Evolutionary conservation across 1,139 yeast genomes (phyloP).

Genomic region (Suhomyces kunorum): DNA sequence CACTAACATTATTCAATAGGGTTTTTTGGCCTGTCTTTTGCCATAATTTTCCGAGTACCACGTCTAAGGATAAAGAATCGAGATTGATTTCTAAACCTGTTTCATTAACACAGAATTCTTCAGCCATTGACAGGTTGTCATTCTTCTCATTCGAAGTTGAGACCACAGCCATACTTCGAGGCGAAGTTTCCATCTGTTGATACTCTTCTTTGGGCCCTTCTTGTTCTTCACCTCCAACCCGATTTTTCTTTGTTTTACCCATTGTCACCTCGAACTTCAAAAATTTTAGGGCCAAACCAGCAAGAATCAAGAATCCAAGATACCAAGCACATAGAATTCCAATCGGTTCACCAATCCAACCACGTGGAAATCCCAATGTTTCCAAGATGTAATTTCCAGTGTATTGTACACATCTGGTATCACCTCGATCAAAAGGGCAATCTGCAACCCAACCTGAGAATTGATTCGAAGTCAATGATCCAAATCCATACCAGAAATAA

Average conservation of each 20-base stretch:
- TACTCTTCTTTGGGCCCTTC: conserved; percentile 15
- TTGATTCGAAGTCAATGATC: conserved; percentile 66
- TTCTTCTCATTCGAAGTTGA: no score
- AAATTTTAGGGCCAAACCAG: conserved; percentile 48
- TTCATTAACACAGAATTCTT: background rate
- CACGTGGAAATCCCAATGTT: conserved; percentile 59
- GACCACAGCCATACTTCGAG: no score
- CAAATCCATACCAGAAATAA: conserved; percentile 77
- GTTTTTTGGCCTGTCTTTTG: conserved; percentile 7
- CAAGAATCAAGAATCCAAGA: conserved; percentile 52
- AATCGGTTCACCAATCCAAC: conserved; percentile 71
- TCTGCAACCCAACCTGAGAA: conserved; percentile 60
- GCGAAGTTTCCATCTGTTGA: background rate
- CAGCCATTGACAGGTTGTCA: no score
- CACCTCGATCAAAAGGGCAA: conserved; percentile 45
- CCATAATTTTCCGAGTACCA: conserved; percentile 12
- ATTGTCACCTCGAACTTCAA: conserved; percentile 56
- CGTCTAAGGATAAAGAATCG: conserved; percentile 24
- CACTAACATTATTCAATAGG: conserved; percentile 21
- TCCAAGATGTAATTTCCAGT: conserved; percentile 58
- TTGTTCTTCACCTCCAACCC: conserved; percentile 33
- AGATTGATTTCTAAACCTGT: conserved; percentile 18
- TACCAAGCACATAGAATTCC: conserved; percentile 62
- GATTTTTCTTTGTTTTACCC: conserved; percentile 44
- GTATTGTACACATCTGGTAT: conserved; percentile 34